These are phyloP conservation scores for Margaritispora aquatica DNA, from an alignment of 495 filamentous ascomycete genomes.

Conservation along the genomic window DNA sequence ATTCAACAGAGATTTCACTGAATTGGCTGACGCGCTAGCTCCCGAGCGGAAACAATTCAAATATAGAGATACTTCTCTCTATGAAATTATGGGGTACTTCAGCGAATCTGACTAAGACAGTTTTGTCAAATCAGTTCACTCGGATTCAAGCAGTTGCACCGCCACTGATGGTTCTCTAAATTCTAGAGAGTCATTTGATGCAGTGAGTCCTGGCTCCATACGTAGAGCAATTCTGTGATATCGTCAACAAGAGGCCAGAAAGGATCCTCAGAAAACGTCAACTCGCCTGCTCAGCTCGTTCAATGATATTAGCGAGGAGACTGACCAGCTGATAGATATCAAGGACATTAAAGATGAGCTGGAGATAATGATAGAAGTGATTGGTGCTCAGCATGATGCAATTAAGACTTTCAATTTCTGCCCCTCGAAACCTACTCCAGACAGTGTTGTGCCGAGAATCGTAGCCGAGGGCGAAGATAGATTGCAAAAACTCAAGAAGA, in stretches of 20 bases:
- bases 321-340: background rate
- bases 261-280: background rate
- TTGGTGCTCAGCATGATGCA: background rate
- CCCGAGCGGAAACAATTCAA: background rate
- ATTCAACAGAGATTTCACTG: background rate
- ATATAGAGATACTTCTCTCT: background rate
- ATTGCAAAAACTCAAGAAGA: background rate
- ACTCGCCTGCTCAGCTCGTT: background rate
- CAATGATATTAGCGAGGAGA: background rate
- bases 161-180: too few species aligned
- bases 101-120: background rate
- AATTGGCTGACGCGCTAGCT: background rate
- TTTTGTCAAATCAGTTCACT: too few species aligned
- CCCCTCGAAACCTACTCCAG: background rate
- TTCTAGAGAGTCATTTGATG: too few species aligned
- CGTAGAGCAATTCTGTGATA: too few species aligned
- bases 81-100: background rate
- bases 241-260: background rate
- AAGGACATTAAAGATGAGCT: constrained; percentile 2
- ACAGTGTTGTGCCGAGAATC: background rate
- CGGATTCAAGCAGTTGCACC: too few species aligned
- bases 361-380: background rate
- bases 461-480: background rate
- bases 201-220: too few species aligned
- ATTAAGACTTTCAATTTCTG: background rate